A percentile compares a stretch with the other conserved stretches of the same genome.
phyloP scores from a whole-genome alignment of 2,329 filamentous ascomycete genomes.

The Cyphellophora attinorum region DNA sequence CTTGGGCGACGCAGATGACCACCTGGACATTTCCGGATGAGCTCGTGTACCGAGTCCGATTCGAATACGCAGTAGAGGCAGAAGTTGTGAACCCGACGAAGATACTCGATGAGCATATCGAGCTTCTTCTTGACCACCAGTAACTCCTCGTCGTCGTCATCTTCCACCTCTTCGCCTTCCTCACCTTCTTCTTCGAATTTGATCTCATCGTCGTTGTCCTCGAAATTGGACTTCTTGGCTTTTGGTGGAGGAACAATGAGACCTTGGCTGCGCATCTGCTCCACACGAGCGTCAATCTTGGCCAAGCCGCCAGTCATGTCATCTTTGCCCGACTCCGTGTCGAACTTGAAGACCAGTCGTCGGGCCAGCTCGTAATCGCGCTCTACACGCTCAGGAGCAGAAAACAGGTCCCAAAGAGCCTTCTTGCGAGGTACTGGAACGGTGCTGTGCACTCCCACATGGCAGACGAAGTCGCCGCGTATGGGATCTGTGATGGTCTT shows the following conservation, averaged over 20 bases:
- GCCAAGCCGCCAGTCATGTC: conserved; percentile 65
- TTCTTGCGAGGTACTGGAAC: conserved; percentile 82
- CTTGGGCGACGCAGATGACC: conserved; percentile 91
- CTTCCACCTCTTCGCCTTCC: conserved; percentile 69
- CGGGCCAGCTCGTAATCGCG: conserved; percentile 78
- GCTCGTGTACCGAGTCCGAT: conserved; percentile 90
- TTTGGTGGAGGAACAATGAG: conserved; percentile 57
- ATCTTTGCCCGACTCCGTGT: conserved; percentile 60
- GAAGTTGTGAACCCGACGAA: conserved; percentile 94
- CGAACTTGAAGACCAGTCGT: conserved; percentile 73
- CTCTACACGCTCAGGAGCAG: conserved; percentile 83
- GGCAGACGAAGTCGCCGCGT: conserved; percentile 91
- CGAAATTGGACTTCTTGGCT: conserved; percentile 43
- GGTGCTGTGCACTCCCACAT: conserved; percentile 91
- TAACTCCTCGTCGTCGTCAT: conserved; percentile 87
- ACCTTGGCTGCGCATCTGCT: conserved; percentile 67
- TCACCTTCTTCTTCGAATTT: conserved; percentile 59
- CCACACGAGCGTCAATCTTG: conserved; percentile 79
- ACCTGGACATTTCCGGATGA: conserved; percentile 90
- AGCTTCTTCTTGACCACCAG: conserved; percentile 92
- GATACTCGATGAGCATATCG: conserved; percentile 89
- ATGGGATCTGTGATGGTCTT: conserved; percentile 94
- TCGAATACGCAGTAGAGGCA: conserved; percentile 99
- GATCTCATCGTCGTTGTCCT: conserved; percentile 33
- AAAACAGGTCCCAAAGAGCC: conserved; percentile 93